Conservation (phyloP, 2,329 filamentous ascomycete species). For the Sporothrix inflata region DNA sequence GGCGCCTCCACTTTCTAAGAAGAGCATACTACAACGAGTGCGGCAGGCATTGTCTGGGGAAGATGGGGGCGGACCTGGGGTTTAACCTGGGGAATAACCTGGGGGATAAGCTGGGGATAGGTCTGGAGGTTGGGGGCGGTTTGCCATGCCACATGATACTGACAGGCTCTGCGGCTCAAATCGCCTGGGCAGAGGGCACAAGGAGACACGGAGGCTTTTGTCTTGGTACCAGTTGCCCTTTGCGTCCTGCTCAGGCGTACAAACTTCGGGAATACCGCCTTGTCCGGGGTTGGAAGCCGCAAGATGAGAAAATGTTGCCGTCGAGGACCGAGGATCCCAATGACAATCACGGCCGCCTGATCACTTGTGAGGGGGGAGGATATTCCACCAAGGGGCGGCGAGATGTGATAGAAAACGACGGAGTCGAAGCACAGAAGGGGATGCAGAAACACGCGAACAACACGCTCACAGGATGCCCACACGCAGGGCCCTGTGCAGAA, state of each 20-base stretch:
- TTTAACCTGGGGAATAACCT: too few species aligned
- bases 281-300: not conserved
- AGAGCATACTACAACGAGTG: not conserved
- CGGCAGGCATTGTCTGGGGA: not conserved
- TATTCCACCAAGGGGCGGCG: not conserved
- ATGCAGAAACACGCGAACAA: not conserved
- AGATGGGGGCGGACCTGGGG: not conserved
- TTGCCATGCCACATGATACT: not conserved
- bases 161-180: too few species aligned
- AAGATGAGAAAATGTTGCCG: not conserved
- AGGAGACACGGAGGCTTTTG: not conserved
- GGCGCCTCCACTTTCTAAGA: not conserved
- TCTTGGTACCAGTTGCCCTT: not conserved
- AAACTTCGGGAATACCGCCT: not conserved
- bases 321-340: not conserved
- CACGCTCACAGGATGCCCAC: not conserved
- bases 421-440: not conserved
- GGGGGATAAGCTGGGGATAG: too few species aligned
- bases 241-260: not conserved
- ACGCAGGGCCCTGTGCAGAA: not conserved
- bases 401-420: not conserved
- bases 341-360: not conserved
- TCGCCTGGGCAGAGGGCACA: too few species aligned
- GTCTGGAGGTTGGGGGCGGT: not conserved
- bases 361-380: not conserved